Conservation (phyloP, 164 flowering plant genomes). For the Tinospora cordifolia region DNA sequence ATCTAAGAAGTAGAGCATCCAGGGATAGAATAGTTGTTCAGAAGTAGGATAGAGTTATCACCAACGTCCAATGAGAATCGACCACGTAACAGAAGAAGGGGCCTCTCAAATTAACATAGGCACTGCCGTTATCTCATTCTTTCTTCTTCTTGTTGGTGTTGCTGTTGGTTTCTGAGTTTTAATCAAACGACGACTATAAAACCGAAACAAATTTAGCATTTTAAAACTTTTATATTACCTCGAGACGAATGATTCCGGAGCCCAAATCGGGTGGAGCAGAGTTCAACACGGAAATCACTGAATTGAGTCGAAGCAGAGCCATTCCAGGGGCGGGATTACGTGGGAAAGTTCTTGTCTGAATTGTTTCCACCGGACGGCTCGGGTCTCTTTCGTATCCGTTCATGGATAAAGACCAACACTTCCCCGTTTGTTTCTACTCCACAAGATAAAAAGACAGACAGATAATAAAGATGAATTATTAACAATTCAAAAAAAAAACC, state of each 20-base stretch:
- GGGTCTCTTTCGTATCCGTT: slow-evolving; percentile 66
- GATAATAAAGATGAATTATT: not conserved
- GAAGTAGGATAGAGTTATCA: not conserved
- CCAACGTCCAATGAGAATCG: not conserved
- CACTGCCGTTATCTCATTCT: too few relatives aligned
- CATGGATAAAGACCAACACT: slow-evolving; percentile 43
- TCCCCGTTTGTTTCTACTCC: not conserved
- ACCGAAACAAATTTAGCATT: too few relatives aligned
- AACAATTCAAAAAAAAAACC: not conserved
- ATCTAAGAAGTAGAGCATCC: too few relatives aligned
- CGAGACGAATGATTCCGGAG: slow-evolving; percentile 67
- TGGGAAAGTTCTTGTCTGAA: slow-evolving; percentile 50
- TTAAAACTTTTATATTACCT: slow-evolving; percentile 28
- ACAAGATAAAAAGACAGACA: not conserved
- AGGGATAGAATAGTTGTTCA: too few relatives aligned
- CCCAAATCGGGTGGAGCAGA: slow-evolving; percentile 32
- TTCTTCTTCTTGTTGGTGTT: too few relatives aligned
- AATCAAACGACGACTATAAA: too few relatives aligned
- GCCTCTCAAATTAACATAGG: too few relatives aligned
- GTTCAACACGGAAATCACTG: slow-evolving; percentile 38
- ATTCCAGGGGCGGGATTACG: slow-evolving; percentile 38
- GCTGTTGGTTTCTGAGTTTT: too few relatives aligned
- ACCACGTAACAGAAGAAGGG: not conserved
- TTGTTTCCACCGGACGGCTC: slow-evolving; percentile 33
- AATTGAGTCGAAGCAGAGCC: slow-evolving; percentile 47